phyloP scores from a whole-genome alignment of 2,329 filamentous ascomycete species.

The Claviceps digitariae region DNA sequence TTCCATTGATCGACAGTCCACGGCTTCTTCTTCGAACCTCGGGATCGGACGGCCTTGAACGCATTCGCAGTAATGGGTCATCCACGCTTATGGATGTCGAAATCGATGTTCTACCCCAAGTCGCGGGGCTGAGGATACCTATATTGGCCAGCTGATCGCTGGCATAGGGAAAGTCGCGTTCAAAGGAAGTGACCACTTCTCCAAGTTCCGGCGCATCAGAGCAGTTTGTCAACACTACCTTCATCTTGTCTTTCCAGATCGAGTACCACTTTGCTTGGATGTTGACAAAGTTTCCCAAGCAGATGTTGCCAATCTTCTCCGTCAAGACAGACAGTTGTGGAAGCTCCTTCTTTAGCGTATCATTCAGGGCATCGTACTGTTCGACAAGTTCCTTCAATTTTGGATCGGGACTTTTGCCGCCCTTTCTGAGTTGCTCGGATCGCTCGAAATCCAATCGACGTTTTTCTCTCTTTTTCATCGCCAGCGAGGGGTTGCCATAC shows the following conservation, averaged over 20 bases:
- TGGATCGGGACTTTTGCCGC: conserved; percentile 75
- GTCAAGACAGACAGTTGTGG: conserved; percentile 73
- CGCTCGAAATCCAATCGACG: conserved; percentile 81
- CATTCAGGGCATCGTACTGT: conserved; percentile 82
- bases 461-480: conserved; percentile 92
- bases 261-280: conserved; percentile 75
- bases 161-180: conserved; percentile 62
- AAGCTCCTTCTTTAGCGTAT: conserved; percentile 83
- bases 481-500: conserved; percentile 70
- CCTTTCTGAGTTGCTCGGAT: conserved; percentile 61
- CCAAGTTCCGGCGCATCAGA: conserved; percentile 49
- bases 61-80: conserved; percentile 34
- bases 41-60: conserved; percentile 34
- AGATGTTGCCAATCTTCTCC: conserved; percentile 70
- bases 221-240: conserved; percentile 54
- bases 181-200: conserved; percentile 66
- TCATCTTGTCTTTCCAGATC: conserved; percentile 74
- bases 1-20: conserved; percentile 48
- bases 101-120: conserved; percentile 42
- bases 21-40: conserved; percentile 34
- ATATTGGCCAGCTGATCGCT: conserved; percentile 60
- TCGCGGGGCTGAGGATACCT: conserved; percentile 65
- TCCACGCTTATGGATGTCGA: conserved; percentile 44
- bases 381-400: conserved; percentile 75
- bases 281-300: conserved; percentile 69